Conservation (phyloP, 805 yeast species). For the Candida ficus region DNA sequence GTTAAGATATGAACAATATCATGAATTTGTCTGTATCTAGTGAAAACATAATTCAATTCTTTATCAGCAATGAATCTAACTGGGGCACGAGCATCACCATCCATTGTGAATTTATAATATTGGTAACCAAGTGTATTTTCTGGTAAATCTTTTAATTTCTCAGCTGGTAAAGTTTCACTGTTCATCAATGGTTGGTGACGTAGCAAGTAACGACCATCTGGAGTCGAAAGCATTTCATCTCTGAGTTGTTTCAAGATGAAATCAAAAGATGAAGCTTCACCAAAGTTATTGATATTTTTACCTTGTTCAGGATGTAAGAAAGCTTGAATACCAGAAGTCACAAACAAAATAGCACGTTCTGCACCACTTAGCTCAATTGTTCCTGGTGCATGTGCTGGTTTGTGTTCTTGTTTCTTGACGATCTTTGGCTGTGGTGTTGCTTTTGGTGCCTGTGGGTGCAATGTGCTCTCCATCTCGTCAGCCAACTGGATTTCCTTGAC, state of each 20-base stretch:
- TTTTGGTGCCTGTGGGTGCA: neutral
- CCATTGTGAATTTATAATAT: slow-evolving; percentile 83
- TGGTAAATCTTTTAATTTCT: slow-evolving; percentile 54
- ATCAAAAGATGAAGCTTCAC: slow-evolving; percentile 84
- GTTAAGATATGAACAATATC: slow-evolving; percentile 94
- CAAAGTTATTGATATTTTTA: slow-evolving; percentile 72
- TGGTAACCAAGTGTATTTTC: slow-evolving; percentile 68
- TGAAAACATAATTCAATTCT: slow-evolving; percentile 87
- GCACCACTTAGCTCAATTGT: slow-evolving; percentile 67
- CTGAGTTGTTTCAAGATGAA: slow-evolving; percentile 58
- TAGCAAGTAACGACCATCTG: slow-evolving; percentile 71
- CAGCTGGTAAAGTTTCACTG: slow-evolving; percentile 60
- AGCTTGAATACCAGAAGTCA: slow-evolving; percentile 75
- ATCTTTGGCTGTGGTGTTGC: slow-evolving; percentile 5
- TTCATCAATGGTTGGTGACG: slow-evolving; percentile 82
- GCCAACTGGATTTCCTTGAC: slow-evolving; percentile 51
- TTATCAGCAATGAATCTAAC: slow-evolving; percentile 86
- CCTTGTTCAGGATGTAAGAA: slow-evolving; percentile 72
- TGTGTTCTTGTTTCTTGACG: slow-evolving; percentile 18
- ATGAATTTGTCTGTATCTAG: slow-evolving; percentile 93
- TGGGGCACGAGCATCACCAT: slow-evolving; percentile 89
- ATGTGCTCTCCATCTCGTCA: slow-evolving; percentile 43
- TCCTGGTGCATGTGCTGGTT: slow-evolving; percentile 44
- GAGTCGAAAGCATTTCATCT: slow-evolving; percentile 68
- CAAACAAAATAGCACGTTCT: slow-evolving; percentile 62